Percentiles rank a stretch among this genome's conserved stretches.
Evolutionary conservation across 2,329 filamentous ascomycete genomes (phyloP).

Genomic region (Cladosporium sp.): DNA sequence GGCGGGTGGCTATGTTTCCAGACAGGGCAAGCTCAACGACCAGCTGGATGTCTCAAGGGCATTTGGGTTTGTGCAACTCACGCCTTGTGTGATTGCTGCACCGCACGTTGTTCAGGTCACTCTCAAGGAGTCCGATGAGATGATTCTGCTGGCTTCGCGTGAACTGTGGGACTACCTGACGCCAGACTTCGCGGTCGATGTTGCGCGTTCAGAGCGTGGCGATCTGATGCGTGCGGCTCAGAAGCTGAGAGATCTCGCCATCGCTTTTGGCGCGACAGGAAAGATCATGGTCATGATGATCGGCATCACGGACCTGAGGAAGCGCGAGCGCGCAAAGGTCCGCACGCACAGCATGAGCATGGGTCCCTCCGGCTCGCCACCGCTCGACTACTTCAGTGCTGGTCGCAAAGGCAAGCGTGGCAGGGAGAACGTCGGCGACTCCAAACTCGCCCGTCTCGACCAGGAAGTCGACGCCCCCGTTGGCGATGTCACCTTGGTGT

Average conservation of each 20-base stretch:
- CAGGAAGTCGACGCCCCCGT: slow-evolving; percentile 88
- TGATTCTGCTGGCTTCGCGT: slow-evolving; percentile 83
- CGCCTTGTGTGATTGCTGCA: slow-evolving; percentile 88
- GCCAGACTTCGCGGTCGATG: slow-evolving; percentile 85
- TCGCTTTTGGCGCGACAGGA: slow-evolving; percentile 86
- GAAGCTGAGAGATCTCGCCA: slow-evolving; percentile 89
- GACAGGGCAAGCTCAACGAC: slow-evolving; percentile 92
- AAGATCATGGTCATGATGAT: slow-evolving; percentile 99
- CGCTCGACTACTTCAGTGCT: slow-evolving; percentile 63
- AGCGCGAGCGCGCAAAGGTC: slow-evolving; percentile 70
- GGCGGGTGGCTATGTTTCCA: slow-evolving; percentile 91
- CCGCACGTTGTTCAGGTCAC: slow-evolving; percentile 76
- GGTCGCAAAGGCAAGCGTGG: slow-evolving; percentile 60
- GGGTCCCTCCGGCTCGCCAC: slow-evolving; percentile 66
- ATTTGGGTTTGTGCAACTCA: slow-evolving; percentile 90
- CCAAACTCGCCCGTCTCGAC: slow-evolving; percentile 79
- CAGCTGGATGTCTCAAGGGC: slow-evolving; percentile 85
- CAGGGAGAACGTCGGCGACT: slow-evolving; percentile 66
- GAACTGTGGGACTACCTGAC: slow-evolving; percentile 95
- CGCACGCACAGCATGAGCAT: slow-evolving; percentile 82
- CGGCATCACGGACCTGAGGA: slow-evolving; percentile 85
- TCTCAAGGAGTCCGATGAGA: slow-evolving; percentile 85
- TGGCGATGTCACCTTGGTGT: slow-evolving; percentile 88
- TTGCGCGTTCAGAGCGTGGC: slow-evolving; percentile 77
- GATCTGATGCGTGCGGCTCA: slow-evolving; percentile 95